Evolutionary conservation across 1,284 basidiomycete genomes (phyloP).

Genomic region (Schizophyllum amplum): DNA sequence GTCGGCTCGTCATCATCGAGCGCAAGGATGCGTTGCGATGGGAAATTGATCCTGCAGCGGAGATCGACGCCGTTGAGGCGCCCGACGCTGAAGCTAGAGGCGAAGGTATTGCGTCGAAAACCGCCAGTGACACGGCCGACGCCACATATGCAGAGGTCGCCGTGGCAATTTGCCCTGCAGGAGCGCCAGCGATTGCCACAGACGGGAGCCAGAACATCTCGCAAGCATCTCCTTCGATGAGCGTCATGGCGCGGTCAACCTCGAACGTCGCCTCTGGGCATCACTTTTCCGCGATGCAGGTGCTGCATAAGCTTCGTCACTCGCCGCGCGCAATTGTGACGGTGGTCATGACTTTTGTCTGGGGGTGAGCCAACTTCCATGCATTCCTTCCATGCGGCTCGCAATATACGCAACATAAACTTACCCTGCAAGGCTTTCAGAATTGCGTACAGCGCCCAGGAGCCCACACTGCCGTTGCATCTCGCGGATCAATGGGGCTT

Average conservation of each 20-base stretch:
- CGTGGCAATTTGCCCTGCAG: neutral
- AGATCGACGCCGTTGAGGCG: neutral
- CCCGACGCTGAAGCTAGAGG: conserved; percentile 5
- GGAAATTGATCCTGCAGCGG: conserved; percentile 37
- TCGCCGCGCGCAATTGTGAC: conserved; percentile 51
- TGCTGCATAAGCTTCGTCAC: conserved; percentile 37
- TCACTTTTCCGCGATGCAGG: conserved; percentile 26
- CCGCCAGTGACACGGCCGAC: neutral
- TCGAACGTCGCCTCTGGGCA: conserved; percentile 6
- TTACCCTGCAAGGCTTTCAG: too few species aligned
- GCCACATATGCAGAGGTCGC: conserved; percentile 8
- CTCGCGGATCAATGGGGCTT: conserved; percentile 55
- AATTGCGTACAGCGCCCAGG: conserved; percentile 43
- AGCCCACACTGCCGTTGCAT: conserved; percentile 63
- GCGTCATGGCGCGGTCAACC: neutral
- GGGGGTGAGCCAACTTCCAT: too few species aligned
- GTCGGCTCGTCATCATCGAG: conserved; percentile 57
- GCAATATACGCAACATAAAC: too few species aligned
- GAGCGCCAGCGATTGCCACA: neutral
- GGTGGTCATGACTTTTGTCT: conserved; percentile 45
- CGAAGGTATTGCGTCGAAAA: neutral
- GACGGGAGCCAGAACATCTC: neutral
- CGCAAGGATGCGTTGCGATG: conserved; percentile 46
- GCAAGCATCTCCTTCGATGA: neutral
- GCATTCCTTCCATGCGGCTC: too few species aligned